Percentiles rank a stretch among this genome's conserved stretches.
Conservation (phyloP, 83 land plant genomes). For the Picea abies region DNA sequence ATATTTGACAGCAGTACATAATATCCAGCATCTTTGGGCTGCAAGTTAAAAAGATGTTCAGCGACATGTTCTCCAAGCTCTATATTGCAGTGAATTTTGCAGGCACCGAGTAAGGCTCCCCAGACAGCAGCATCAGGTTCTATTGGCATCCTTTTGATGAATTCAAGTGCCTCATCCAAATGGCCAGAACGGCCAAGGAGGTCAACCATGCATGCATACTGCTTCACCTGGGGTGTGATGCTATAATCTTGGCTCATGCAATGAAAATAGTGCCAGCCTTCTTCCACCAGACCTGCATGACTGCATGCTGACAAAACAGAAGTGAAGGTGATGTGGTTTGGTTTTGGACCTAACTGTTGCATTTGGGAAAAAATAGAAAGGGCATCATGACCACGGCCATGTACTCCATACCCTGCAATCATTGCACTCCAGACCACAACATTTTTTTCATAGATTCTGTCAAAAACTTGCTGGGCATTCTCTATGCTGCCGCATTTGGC, state of each 20-base stretch:
- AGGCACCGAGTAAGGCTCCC: slow-evolving; percentile 52
- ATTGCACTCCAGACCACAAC: slow-evolving; percentile 58
- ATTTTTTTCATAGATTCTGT: slow-evolving; percentile 36
- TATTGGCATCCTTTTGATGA: slow-evolving; percentile 40
- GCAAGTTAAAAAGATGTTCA: slow-evolving; percentile 33
- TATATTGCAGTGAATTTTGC: slow-evolving; percentile 41
- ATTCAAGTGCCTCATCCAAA: slow-evolving; percentile 34
- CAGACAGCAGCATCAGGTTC: slow-evolving; percentile 49
- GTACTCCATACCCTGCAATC: slow-evolving; percentile 52
- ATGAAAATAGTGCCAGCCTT: slow-evolving; percentile 39
- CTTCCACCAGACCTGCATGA: slow-evolving; percentile 44
- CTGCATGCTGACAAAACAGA: slow-evolving; percentile 57
- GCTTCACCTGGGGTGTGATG: slow-evolving; percentile 40
- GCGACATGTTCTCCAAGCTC: slow-evolving; percentile 41
- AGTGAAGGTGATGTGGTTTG: slow-evolving; percentile 48
- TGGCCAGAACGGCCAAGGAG: slow-evolving; percentile 45
- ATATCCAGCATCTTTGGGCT: slow-evolving; percentile 40
- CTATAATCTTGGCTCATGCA: slow-evolving; percentile 31
- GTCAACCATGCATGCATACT: slow-evolving; percentile 54
- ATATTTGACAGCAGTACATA: slow-evolving; percentile 8
- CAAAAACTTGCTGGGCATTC: slow-evolving; percentile 54
- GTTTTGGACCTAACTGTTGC: slow-evolving; percentile 27
- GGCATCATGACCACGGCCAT: slow-evolving; percentile 42
- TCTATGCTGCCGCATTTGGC: slow-evolving; percentile 46
- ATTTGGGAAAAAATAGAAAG: slow-evolving; percentile 33